These are phyloP conservation scores for Ampelomyces quisqualis DNA, from an alignment of 2,329 filamentous ascomycete genomes.

Conservation along the genomic window DNA sequence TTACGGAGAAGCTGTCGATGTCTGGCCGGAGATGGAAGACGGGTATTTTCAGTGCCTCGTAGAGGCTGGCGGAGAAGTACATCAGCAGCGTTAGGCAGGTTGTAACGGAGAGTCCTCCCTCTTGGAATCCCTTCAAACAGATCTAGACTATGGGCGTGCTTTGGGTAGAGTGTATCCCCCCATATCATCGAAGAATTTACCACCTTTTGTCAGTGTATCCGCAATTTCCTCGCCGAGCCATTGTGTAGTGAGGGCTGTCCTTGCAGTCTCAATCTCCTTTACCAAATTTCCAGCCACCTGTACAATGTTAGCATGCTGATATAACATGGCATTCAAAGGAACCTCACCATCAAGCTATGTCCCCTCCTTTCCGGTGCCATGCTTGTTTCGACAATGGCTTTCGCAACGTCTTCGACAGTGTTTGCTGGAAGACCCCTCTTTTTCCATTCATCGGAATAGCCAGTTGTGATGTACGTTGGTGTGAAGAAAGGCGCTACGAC, in stretches of 20 bases:
- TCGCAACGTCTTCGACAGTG: slow-evolving; percentile 47
- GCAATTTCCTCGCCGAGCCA: slow-evolving; percentile 42
- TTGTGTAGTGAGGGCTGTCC: slow-evolving; percentile 24
- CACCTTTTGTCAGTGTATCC: slow-evolving; percentile 34
- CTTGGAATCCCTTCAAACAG: too few relatives aligned
- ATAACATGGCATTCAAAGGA: neutral
- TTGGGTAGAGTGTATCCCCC: slow-evolving; percentile 42
- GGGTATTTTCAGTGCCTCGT: too few relatives aligned
- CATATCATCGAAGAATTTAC: slow-evolving; percentile 39
- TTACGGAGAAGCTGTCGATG: too few relatives aligned
- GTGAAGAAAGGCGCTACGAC: slow-evolving; percentile 54
- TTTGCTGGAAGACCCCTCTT: slow-evolving; percentile 46
- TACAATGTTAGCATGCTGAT: neutral
- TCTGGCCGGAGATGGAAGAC: too few relatives aligned
- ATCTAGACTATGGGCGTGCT: slow-evolving; percentile 13
- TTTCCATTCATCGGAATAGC: slow-evolving; percentile 44
- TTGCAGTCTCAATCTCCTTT: slow-evolving; percentile 34
- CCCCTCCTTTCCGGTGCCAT: slow-evolving; percentile 35
- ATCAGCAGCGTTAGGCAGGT: too few relatives aligned
- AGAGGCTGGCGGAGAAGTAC: too few relatives aligned
- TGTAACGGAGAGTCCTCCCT: too few relatives aligned
- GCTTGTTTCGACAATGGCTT: slow-evolving; percentile 45
- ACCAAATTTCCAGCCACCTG: slow-evolving; percentile 34
- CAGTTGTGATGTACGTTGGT: slow-evolving; percentile 48
- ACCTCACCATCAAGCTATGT: slow-evolving; percentile 32